A percentile compares a stretch with the other conserved stretches of the same genome.
These are phyloP conservation scores for Pseudogymnoascus sp. DNA, from an alignment of 2,329 filamentous ascomycete species.

Conservation along the genomic window DNA sequence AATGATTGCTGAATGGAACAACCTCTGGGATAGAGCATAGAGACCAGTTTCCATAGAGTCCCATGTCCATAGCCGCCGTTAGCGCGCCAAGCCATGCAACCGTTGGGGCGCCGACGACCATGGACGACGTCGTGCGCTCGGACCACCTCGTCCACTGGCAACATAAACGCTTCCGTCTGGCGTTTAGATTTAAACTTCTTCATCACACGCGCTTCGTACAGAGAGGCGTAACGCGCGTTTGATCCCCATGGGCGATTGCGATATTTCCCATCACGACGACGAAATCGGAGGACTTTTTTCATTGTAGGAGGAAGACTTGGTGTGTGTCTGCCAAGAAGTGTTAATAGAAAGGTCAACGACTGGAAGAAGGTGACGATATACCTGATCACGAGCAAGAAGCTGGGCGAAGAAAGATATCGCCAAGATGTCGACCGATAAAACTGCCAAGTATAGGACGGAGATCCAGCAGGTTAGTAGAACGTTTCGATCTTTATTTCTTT, in stretches of 20 bases:
- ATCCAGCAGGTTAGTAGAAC: conserved; percentile 75
- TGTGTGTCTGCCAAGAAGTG: not conserved
- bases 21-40: not conserved
- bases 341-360: not conserved
- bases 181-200: not conserved
- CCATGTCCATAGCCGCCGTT: not conserved
- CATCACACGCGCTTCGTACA: not conserved
- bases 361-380: not conserved
- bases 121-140: conserved; percentile 3
- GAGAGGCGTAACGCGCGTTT: conserved; percentile 1
- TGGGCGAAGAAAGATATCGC: conserved; percentile 37
- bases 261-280: not conserved
- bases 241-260: not conserved
- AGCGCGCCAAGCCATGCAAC: not conserved
- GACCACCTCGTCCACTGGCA: not conserved
- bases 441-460: conserved; percentile 89
- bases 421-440: conserved; percentile 43
- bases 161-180: not conserved
- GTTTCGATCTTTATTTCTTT: conserved; percentile 2
- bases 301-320: not conserved
- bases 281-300: not conserved
- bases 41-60: too few relatives aligned
- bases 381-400: conserved; percentile 28
- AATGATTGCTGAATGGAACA: not conserved
- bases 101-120: not conserved